Percentiles rank a stretch among this genome's conserved stretches.
phyloP scores from a whole-genome alignment of 129 eudicot genomes.

The Scalesia atractyloides region DNA sequence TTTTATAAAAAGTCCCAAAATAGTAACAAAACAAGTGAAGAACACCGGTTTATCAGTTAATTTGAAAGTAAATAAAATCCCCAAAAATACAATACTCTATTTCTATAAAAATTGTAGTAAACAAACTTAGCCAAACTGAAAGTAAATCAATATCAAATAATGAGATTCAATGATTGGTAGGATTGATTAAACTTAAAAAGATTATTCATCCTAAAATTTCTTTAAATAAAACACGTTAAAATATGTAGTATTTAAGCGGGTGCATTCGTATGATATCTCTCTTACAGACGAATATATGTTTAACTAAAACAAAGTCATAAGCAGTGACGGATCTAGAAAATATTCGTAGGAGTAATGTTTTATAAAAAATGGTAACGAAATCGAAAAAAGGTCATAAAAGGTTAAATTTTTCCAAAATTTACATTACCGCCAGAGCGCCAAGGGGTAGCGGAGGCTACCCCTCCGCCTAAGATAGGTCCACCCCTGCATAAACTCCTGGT shows the following conservation, averaged over 20 bases:
- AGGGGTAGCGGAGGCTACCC: too few relatives aligned
- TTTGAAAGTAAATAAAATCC: neutral
- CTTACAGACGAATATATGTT: neutral
- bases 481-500: neutral
- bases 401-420: too few relatives aligned
- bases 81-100: neutral
- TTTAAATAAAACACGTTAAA: too few relatives aligned
- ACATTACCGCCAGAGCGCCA: too few relatives aligned
- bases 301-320: neutral
- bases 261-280: neutral
- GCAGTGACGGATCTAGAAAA: too few relatives aligned
- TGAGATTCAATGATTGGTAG: neutral
- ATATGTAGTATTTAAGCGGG: too few relatives aligned
- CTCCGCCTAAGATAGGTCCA: too few relatives aligned
- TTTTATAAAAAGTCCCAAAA: neutral
- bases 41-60: neutral
- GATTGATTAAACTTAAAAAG: too few relatives aligned
- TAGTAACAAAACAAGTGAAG: slow-evolving; percentile 1
- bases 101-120: neutral
- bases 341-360: too few relatives aligned
- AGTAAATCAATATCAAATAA: neutral
- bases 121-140: neutral
- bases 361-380: too few relatives aligned
- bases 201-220: too few relatives aligned
- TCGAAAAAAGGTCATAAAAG: too few relatives aligned